Evolutionary conservation across 805 yeast species (phyloP).

Genomic region (Zygoascus tannicola): DNA sequence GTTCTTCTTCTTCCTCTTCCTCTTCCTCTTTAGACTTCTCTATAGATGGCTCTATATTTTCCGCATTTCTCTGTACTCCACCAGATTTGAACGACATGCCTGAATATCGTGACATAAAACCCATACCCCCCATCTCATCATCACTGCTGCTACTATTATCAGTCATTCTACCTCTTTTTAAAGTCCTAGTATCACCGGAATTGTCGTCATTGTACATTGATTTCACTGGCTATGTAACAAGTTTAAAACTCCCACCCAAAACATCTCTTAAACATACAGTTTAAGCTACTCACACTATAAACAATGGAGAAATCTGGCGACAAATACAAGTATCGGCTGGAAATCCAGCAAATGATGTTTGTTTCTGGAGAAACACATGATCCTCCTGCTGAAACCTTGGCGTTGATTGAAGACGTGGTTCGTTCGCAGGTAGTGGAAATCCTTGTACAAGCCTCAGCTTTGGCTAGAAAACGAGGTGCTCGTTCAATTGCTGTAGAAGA

Average conservation of each 20-base stretch:
- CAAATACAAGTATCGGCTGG: slow-evolving; percentile 67
- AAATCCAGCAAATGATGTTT: slow-evolving; percentile 98
- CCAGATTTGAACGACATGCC: not conserved
- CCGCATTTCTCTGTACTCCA: not conserved
- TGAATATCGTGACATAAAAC: not conserved
- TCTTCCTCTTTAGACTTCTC: not conserved
- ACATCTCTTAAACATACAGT: too few species aligned
- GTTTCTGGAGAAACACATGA: slow-evolving; percentile 93
- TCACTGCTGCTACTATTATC: not conserved
- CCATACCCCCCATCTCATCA: not conserved
- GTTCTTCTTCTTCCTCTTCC: not conserved
- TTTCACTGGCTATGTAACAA: too few species aligned
- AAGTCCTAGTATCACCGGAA: not conserved
- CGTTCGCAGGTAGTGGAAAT: slow-evolving; percentile 90
- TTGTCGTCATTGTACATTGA: not conserved
- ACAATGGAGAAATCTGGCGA: slow-evolving; percentile 7
- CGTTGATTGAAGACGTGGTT: slow-evolving; percentile 91
- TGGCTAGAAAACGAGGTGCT: slow-evolving; percentile 73
- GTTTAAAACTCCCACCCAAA: too few species aligned
- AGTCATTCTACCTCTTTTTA: not conserved
- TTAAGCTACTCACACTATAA: too few species aligned
- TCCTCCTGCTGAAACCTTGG: slow-evolving; percentile 84
- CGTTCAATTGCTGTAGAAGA: slow-evolving; percentile 86
- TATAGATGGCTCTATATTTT: not conserved
- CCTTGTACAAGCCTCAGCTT: slow-evolving; percentile 60